Conservation (phyloP, 352 stramenopile genomes). For the Heterotrichella gracilis region DNA sequence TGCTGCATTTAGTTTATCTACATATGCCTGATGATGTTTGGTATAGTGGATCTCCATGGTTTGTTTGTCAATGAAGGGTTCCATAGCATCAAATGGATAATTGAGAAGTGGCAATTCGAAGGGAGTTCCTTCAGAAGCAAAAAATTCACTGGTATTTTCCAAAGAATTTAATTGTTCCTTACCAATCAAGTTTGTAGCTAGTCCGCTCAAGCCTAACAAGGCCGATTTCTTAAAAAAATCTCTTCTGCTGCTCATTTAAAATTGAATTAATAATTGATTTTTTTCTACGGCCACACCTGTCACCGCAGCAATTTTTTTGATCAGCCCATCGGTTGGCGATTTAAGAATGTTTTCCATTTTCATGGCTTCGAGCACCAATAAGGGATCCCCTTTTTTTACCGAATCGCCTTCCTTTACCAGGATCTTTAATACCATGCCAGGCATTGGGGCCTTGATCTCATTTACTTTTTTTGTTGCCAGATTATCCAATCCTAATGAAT, state of each 20-base stretch:
- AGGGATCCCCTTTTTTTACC: not conserved
- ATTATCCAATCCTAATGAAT: not conserved
- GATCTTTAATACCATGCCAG: not conserved
- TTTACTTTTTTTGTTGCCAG: not conserved
- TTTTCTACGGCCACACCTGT: not conserved
- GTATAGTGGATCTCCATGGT: conserved; percentile 1
- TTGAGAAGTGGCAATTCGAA: not conserved
- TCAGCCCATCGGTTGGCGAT: not conserved
- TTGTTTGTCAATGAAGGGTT: conserved; percentile 6
- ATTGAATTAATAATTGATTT: conserved; percentile 1
- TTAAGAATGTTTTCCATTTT: conserved; percentile 8
- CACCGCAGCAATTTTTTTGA: conserved; percentile 6
- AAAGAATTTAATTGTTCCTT: not conserved
- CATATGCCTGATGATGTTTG: not conserved
- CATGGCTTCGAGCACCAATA: not conserved
- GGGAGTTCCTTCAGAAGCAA: not conserved
- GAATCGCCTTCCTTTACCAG: not conserved
- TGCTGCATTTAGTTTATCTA: not conserved
- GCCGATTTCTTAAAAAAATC: not conserved
- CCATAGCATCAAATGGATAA: not conserved
- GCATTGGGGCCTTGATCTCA: not conserved
- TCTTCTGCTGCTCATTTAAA: conserved; percentile 8
- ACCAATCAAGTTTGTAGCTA: not conserved
- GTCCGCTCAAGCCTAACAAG: not conserved
- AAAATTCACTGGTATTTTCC: not conserved